Base-by-base conservation (phyloP, 2,329 filamentous ascomycete species). In the Diaporthe humulicola region DNA sequence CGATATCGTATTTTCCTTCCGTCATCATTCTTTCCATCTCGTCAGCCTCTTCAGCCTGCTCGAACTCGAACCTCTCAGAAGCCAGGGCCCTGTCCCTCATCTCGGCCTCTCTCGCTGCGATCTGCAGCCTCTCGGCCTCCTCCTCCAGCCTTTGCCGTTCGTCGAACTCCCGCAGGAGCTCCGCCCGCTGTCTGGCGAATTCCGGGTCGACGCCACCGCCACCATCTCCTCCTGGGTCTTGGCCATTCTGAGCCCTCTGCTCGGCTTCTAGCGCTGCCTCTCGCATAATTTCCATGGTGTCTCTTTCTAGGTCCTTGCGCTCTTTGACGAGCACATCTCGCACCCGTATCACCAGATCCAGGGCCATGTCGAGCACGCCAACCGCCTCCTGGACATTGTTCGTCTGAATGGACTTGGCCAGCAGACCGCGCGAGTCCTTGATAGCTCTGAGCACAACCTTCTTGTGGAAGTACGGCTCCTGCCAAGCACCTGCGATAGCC, bases 251-350 rank as follows among this genome's bases (percentile, higher is more conserved):
- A 8, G 69, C 73, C 61, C 67, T 64, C 30, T 71, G 45, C 10
- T 78, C 78, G 2, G 79, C 79, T 50, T 82, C 81, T 17, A 78
- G 60, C 15, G 81, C 82, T 9, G 81, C 81, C 61, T 77, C 74
- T 73, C 74, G 77, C 82, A 84, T 82, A 22, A 84, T 81, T 19
- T 73, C 52, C 4, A 84, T 36, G 2, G 79, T 77, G 48, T 77
- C 77, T 14, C 25, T 38, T 57, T 80, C 78, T 22, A 84, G 54
- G 36, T 58, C 33, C 48, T 58, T 71, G 10, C 75, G 77, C 69
- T 82, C 78, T 1, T 45, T 40, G 6, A 61, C 60, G 25, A 82
- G 70, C 33, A 54, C 38, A 70, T 73, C 40, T 42, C 81, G 77
- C 10, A 75, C 78, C 8, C 71, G 58, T 1, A 77, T 76, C 0